These are phyloP conservation scores for Acrocalymma vagum DNA, from an alignment of 2,329 filamentous ascomycete genomes.

Conservation along the genomic window DNA sequence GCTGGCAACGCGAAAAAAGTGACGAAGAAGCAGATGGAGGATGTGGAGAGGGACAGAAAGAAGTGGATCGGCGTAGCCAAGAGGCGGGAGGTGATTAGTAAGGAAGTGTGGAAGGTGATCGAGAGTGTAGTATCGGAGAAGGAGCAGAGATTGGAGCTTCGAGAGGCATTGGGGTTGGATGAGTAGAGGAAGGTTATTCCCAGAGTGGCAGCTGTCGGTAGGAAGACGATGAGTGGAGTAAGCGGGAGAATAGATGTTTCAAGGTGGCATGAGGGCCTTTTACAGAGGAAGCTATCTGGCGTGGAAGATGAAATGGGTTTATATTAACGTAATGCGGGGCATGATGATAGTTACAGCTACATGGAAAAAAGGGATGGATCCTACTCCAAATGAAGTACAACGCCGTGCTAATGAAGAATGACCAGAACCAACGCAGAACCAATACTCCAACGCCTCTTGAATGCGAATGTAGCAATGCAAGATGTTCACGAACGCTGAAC, in stretches of 20 bases:
- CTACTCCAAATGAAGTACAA: conserved; percentile 5
- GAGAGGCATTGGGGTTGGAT: conserved; percentile 53
- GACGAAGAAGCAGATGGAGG: conserved; percentile 56
- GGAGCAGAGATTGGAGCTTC: conserved; percentile 58
- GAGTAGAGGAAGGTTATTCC: conserved; percentile 27
- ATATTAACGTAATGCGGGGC: too few relatives aligned
- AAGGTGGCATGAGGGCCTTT: not conserved
- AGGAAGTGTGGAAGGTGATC: conserved; percentile 60
- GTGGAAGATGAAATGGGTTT: too few relatives aligned
- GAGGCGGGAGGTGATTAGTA: conserved; percentile 58
- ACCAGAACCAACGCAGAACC: conserved; percentile 3
- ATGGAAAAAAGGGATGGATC: too few relatives aligned
- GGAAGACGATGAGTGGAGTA: conserved; percentile 2
- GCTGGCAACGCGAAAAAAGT: conserved; percentile 55
- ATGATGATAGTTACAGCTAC: too few relatives aligned
- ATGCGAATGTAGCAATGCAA: conserved; percentile 16
- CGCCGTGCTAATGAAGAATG: conserved; percentile 1
- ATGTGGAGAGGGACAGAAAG: conserved; percentile 56
- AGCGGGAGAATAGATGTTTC: too few relatives aligned
- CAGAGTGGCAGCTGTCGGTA: conserved; percentile 10
- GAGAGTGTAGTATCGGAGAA: conserved; percentile 57
- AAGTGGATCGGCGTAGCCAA: conserved; percentile 50
- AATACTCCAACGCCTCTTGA: conserved; percentile 14
- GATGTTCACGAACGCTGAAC: conserved; percentile 17
- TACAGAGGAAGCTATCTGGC: conserved; percentile 3